A percentile compares a stretch with the other conserved stretches of the same genome.
Conservation (phyloP, 495 filamentous ascomycete species). For the Haplographium delicatum region DNA sequence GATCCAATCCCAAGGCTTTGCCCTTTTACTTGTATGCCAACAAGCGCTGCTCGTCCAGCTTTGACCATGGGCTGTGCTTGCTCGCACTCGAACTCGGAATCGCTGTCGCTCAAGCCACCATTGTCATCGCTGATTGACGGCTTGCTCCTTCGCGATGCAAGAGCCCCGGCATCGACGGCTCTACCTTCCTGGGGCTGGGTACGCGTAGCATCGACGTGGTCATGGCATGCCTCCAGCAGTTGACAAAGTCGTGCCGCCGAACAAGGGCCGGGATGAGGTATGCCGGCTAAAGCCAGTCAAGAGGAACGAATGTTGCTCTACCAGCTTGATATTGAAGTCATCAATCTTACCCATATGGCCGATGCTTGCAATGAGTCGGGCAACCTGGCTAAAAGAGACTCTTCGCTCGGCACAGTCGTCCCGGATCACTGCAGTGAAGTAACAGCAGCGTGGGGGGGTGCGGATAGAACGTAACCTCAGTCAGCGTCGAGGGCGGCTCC, state of each 20-base stretch:
- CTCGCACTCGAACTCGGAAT: background rate
- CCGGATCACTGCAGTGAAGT: slow-evolving; percentile 46
- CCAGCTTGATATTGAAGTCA: slow-evolving; percentile 13
- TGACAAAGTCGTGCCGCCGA: slow-evolving; percentile 11
- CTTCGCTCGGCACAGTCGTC: slow-evolving; percentile 47
- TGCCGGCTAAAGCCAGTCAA: slow-evolving; percentile 20
- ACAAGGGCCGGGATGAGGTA: slow-evolving; percentile 16
- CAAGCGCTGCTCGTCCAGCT: background rate
- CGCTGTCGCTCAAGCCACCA: slow-evolving; percentile 14
- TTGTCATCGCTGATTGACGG: slow-evolving; percentile 8
- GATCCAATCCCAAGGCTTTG: background rate
- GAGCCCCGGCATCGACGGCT: slow-evolving; percentile 8
- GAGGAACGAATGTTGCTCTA: slow-evolving; percentile 19
- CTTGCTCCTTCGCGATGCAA: slow-evolving; percentile 5
- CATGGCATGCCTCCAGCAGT: background rate
- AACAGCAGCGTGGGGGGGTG: background rate
- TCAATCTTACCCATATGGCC: slow-evolving; percentile 15
- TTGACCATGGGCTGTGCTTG: background rate
- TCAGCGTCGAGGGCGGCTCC: slow-evolving; percentile 21
- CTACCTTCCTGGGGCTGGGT: slow-evolving; percentile 7
- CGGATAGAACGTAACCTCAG: slow-evolving; percentile 13
- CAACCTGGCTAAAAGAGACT: slow-evolving; percentile 22
- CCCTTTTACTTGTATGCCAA: background rate
- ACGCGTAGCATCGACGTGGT: slow-evolving; percentile 7
- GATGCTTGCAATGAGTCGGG: slow-evolving; percentile 15